Percentiles rank a stretch among this genome's conserved stretches.
These are phyloP conservation scores for Ananas comosus DNA, from an alignment of 176 grass and related monocot genomes.

Conservation along the genomic window DNA sequence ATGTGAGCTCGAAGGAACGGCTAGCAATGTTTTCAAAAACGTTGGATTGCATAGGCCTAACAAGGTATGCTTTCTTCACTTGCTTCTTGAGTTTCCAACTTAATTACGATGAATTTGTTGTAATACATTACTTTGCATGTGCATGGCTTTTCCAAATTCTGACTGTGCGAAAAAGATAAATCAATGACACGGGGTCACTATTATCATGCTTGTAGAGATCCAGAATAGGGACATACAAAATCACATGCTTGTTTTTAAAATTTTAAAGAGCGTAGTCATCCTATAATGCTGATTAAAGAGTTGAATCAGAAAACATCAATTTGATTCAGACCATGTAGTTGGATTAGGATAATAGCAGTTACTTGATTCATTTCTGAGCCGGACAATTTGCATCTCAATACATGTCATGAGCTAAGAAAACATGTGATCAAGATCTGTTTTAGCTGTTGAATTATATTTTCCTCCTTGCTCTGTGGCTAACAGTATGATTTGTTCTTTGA, in stretches of 20 bases:
- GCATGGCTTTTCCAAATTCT: not conserved
- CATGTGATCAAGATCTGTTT: not conserved
- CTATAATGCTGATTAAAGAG: not conserved
- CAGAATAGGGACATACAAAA: not conserved
- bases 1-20: conserved; percentile 29
- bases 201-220: not conserved
- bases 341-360: too few species aligned
- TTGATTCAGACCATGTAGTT: too few species aligned
- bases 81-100: conserved; percentile 13
- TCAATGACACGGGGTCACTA: not conserved
- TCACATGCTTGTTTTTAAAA: too few species aligned
- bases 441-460: conserved; percentile 8
- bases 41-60: conserved; percentile 45
- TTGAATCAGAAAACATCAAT: too few species aligned
- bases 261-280: not conserved
- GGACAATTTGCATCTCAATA: too few species aligned
- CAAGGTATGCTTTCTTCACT: conserved; percentile 33
- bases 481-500: conserved; percentile 26
- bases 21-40: conserved; percentile 48
- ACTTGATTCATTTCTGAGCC: too few species aligned
- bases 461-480: conserved; percentile 18
- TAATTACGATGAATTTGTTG: not conserved
- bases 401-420: not conserved
- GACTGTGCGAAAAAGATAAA: not conserved
- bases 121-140: not conserved